Conservation (phyloP, 495 filamentous ascomycete genomes). For the Clavariopsis aquatica region DNA sequence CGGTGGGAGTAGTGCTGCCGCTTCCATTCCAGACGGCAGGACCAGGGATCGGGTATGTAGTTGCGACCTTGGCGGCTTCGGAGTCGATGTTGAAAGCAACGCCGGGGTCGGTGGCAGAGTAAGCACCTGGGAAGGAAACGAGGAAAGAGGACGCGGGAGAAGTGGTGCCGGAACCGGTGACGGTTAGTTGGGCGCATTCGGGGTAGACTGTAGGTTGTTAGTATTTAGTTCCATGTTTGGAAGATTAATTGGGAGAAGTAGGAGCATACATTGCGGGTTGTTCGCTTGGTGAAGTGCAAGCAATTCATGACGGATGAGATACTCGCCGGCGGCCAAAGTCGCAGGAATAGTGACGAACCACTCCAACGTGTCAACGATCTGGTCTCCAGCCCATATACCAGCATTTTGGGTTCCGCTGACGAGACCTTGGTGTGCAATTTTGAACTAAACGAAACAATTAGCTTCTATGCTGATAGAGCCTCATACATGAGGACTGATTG, state of each 20-base stretch:
- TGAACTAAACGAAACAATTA: conserved; percentile 30
- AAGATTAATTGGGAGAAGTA: background rate
- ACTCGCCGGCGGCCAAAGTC: conserved; percentile 33
- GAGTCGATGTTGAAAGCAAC: conserved; percentile 37
- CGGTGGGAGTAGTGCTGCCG: conserved; percentile 2
- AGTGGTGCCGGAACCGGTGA: conserved; percentile 43
- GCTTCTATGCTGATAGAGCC: background rate
- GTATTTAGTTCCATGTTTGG: too few relatives aligned
- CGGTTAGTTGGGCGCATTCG: conserved; percentile 50
- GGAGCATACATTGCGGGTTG: conserved; percentile 31
- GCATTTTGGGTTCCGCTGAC: conserved; percentile 30
- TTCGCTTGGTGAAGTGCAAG: conserved; percentile 35
- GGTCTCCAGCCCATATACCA: conserved; percentile 34
- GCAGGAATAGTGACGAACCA: conserved; percentile 33
- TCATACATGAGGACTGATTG: background rate
- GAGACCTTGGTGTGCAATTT: conserved; percentile 35
- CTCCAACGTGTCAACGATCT: conserved; percentile 28
- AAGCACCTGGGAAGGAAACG: conserved; percentile 43
- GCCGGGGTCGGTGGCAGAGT: conserved; percentile 34
- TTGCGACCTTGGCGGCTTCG: conserved; percentile 25
- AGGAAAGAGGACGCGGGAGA: conserved; percentile 41
- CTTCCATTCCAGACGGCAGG: conserved; percentile 35
- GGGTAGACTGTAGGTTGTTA: conserved; percentile 39
- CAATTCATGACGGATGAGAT: conserved; percentile 39
- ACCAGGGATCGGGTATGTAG: conserved; percentile 36